These are phyloP conservation scores for Geosmithia flava DNA, from an alignment of 2,329 filamentous ascomycete species.

Conservation along the genomic window DNA sequence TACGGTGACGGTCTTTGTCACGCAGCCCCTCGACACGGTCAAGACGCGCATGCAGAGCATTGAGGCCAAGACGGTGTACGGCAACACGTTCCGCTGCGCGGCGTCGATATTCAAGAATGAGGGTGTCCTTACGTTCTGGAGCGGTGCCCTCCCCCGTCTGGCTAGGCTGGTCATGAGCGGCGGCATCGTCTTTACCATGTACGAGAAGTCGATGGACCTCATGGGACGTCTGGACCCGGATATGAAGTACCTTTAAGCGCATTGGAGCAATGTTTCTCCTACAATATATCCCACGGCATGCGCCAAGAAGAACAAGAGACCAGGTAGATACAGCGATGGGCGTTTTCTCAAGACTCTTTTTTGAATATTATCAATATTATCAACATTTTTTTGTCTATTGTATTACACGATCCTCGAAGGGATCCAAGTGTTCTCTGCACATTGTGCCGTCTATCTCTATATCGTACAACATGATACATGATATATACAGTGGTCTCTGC, in stretches of 20 bases:
- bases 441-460: neutral
- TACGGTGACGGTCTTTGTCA: slow-evolving; percentile 75
- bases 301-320: neutral
- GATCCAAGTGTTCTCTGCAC: neutral
- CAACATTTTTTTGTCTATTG: neutral
- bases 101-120: slow-evolving; percentile 78
- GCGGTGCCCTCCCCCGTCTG: slow-evolving; percentile 76
- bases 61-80: slow-evolving; percentile 68
- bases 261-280: neutral
- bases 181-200: slow-evolving; percentile 97
- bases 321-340: neutral
- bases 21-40: slow-evolving; percentile 73
- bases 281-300: neutral
- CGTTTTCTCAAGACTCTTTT: neutral
- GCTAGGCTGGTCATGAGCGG: slow-evolving; percentile 81
- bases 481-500: neutral
- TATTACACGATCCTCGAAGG: neutral
- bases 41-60: slow-evolving; percentile 98
- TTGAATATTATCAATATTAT: too few species aligned
- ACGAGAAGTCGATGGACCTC: slow-evolving; percentile 85
- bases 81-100: slow-evolving; percentile 78
- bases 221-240: slow-evolving; percentile 74
- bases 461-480: neutral
- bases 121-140: slow-evolving; percentile 85
- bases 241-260: slow-evolving; percentile 59